Base-by-base conservation (phyloP, 2,329 filamentous ascomycete genomes). In the Fulvia fulva region DNA sequence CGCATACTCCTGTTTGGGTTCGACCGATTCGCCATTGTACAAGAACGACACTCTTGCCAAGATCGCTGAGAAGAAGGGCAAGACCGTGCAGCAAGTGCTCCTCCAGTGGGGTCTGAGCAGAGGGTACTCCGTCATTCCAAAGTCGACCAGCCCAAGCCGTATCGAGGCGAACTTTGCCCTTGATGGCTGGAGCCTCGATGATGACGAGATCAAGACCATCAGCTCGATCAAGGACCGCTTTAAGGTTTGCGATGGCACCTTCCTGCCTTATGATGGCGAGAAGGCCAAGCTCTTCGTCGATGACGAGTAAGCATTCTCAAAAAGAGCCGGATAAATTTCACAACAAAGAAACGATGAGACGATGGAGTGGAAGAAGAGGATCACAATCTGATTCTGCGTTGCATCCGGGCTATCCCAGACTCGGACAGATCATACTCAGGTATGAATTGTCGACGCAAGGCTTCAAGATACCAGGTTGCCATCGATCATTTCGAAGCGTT, bases 71-170 rank as follows among this genome's bases (percentile, higher is more conserved):
- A 76, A 74, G 65, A 88, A 89, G 77, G 82, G 82, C 70, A 86
- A 86, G 78, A 85, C 86, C 14, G 79, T 83, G 9, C 87, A 91
- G 78, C 88, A 95, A 80, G 83, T 91, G 53, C 77, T 94, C 68
- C 77, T 96, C 63, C 79, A 86, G 68, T 96, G 90, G 90, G 90
- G 90, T 63, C 77, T 95, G 56, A 84, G 89, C 73, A 86, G 91
- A 71, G 90, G 88, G 59, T 90, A 87, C 80, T 88, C 85, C 64
- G 90, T 96, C 53, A 91, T 96, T 68, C 90, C 90, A 68, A 96
- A 96, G 82, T 88, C 84, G 53, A 88, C 92, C 58, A 91, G 84
- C 65, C 82, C 85, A 65, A 80, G 79, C 54, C 83, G 90, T 44
- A 91, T 96, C 69, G 80, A 88, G 75, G 83, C 78, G 62, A 95